These are phyloP conservation scores for Penicillium sp. DNA, from an alignment of 2,329 filamentous ascomycete species.

Conservation along the genomic window DNA sequence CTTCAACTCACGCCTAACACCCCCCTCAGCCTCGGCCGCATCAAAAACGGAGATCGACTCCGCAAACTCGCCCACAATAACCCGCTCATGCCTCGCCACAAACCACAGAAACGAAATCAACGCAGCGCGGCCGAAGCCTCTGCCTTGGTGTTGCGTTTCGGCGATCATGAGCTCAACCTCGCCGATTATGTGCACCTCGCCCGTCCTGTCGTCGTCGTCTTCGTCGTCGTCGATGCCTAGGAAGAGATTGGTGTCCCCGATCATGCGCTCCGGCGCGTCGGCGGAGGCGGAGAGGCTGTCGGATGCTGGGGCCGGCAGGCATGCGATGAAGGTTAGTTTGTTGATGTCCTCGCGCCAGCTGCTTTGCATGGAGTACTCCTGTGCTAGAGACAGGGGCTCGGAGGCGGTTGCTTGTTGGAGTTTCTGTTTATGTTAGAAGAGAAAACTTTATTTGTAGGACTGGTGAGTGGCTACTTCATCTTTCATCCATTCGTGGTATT, in stretches of 20 bases:
- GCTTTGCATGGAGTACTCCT: conserved; percentile 88
- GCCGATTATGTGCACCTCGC: conserved; percentile 46
- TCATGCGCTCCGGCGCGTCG: conserved; percentile 58
- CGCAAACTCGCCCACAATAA: conserved; percentile 57
- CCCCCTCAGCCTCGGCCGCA: too few relatives aligned
- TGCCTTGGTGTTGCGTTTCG: conserved; percentile 50
- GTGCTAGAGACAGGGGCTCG: conserved; percentile 70
- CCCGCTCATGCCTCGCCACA: conserved; percentile 50
- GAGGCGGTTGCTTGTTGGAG: conserved; percentile 85
- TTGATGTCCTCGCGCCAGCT: conserved; percentile 78
- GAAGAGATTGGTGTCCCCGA: conserved; percentile 80
- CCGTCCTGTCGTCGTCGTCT: conserved; percentile 44
- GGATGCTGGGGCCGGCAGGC: conserved; percentile 47
- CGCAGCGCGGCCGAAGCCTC: conserved; percentile 63
- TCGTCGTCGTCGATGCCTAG: conserved; percentile 59
- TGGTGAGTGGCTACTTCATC: conserved; percentile 66
- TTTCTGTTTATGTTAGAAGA: conserved; percentile 37
- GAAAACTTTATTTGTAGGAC: too few relatives aligned
- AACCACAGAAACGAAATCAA: conserved; percentile 68
- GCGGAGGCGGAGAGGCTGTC: conserved; percentile 13
- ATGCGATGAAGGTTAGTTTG: conserved; percentile 90
- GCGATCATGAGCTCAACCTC: conserved; percentile 90
- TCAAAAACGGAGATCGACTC: too few relatives aligned
- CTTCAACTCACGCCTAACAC: too few relatives aligned
- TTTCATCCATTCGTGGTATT: conserved; percentile 91